Evolutionary conservation across 208 protist species (phyloP), one percentile per base, ranked within the genome.

Genomic region (Leishmania braziliensis): DNA sequence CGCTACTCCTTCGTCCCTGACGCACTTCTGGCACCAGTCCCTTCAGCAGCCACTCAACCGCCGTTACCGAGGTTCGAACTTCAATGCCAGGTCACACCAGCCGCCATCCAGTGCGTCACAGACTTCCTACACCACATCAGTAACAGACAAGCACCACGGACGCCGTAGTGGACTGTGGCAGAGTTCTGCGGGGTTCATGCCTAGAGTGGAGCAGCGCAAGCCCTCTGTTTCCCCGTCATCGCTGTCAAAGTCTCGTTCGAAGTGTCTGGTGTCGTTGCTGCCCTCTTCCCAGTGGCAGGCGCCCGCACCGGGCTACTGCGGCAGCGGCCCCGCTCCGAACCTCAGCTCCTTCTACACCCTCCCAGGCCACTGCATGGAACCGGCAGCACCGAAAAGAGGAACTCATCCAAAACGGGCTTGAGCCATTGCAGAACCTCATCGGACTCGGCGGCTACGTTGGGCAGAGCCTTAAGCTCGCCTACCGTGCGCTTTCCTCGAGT

Each of bases 351-450:
- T 12, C 76, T 23, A 50, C 16, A 20, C 18, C 63, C 12, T 56
- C 62, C 1, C 58, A 53, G 14, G 12, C 26, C 10, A 2, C 48
- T 14, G 36, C 39, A 29, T 74, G 62, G 36, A 74, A 63, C 58
- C 50, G 72, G 14, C 56, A 86, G 75, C 79, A 51, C 48, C 79
- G 75, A 70, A 84, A 83, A 36, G 66, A 86, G 51, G 77, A 75
- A 36, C 46, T 84, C 23, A 33, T 82, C 18, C 62, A 82, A 20
- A 84, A 70, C 29, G 71, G 72, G 10, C 75, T 89, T 0, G 76
- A 82, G 62, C 79, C 82, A 9, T 16, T 86, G 54, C 79, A 82
- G 51, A 89, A 89, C 74, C 33, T 89, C 12, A 62, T 89, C 12
- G 86, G 86, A 9, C 39, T 89, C 1, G 70, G 78, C 26, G 66